Percentiles rank a stretch among this genome's conserved stretches.
These are phyloP conservation scores for Plasmodium ovale DNA, from an alignment of 169 alveolate species.

Conservation along the genomic window DNA sequence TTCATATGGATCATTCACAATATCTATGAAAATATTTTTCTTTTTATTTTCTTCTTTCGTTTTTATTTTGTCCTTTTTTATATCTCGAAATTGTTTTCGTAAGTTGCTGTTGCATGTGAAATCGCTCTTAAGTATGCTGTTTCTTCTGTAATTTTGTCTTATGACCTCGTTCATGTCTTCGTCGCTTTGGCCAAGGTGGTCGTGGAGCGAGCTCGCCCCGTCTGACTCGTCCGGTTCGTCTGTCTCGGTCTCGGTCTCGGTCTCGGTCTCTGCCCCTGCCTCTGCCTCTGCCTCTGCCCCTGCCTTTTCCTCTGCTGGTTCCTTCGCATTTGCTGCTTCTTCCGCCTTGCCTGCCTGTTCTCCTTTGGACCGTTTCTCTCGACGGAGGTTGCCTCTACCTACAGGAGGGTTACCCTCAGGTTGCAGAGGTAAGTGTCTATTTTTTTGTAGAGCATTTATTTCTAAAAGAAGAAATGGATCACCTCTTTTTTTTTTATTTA, in stretches of 20 bases:
- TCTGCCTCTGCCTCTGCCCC: no score
- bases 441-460: conserved; percentile 28
- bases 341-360: background rate
- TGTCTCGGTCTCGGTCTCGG: no score
- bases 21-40: conserved; percentile 55
- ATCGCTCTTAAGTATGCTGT: conserved; percentile 25
- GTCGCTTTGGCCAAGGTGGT: background rate
- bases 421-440: background rate
- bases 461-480: conserved; percentile 56
- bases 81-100: conserved; percentile 52
- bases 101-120: conserved; percentile 28
- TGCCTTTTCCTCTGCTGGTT: no score
- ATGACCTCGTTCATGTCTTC: conserved; percentile 49
- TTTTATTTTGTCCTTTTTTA: conserved; percentile 29
- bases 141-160: conserved; percentile 36
- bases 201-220: no score
- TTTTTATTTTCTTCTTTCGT: conserved; percentile 17
- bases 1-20: conserved; percentile 42
- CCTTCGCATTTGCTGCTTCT: background rate
- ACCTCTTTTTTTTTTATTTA: conserved; percentile 38
- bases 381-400: no score
- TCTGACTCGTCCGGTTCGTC: no score
- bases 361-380: background rate
- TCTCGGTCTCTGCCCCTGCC: no score
- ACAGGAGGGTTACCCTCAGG: no score